Base-by-base conservation (phyloP, 139 green algal species). In the Chlorella vulgaris region DNA sequence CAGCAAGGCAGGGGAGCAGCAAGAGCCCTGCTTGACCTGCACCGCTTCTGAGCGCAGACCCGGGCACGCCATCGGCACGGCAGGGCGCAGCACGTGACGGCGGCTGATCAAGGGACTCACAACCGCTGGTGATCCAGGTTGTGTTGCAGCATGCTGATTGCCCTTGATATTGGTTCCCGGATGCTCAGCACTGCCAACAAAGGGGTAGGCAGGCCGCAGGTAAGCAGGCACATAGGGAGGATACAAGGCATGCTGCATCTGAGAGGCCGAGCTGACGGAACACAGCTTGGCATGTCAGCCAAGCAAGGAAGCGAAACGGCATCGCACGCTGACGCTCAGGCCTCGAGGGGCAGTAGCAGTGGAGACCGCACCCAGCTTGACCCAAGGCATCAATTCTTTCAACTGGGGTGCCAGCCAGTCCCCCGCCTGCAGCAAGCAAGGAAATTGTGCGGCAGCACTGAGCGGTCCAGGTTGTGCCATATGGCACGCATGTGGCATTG, bases 101-200 rank as follows among this genome's bases (percentile, higher is more conserved):
- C n/a, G n/a, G 55, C 55, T 29, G 18, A 24, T 58, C 13, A 24
- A 21, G 18, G 18, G 15, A 2, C 73, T 67, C 73, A 79, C 73
- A 35, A 8, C 4, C 73, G 33, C 29, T 55, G 42, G 31, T 83
- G 65, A 33, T 86, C 81, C n/a, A 82, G 51, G 51, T 82, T 76
- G 75, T 86, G 82, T 3, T 79, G 31, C 29, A 86, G 62, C 82
- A 86, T 86, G 19, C 74, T 83, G 51, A 79, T 79, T 38, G 74
- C 74, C n/a, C 74, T 62, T 40, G 81, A 86, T n/a, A 86, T 80
- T 71, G 81, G 81, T 22, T 86, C 81, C 35, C 81, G 40, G 40
- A 86, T n/a, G 38, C 47, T 60, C 15, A 74, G 22, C 55, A 86
- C 69, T 76, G 69, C 43, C 8, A 65, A 65, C 18, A 29, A 21